Base-by-base conservation (phyloP, 2,329 filamentous ascomycete genomes). In the Beauveria sp. region DNA sequence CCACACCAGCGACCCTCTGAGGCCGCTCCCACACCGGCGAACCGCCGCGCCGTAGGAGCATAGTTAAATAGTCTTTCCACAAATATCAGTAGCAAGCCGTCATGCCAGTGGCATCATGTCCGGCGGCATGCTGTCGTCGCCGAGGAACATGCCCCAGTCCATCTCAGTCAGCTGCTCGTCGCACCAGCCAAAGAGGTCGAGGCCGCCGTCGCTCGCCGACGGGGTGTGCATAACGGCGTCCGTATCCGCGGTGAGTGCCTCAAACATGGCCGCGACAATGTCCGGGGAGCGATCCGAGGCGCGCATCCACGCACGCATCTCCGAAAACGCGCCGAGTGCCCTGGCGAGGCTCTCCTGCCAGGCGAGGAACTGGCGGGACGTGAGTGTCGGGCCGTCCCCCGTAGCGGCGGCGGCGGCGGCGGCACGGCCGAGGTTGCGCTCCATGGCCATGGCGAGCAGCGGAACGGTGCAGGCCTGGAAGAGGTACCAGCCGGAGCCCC, bases 391-490 rank as follows among this genome's bases (percentile, higher is more conserved):
- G 10, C 54, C 26, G 12, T 12, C 34, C 26, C n/a, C 55, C 3
- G 31, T 28, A 7, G n/a, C 7, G 40, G 26, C 7, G 4, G 26
- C 7, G 4, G 40, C 18, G 14, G 64, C 43, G 45, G 52, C 20
- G 18, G 58, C 60, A 38, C 53, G 55, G 38, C 60, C 40, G 57
- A 67, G 63, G 42, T 65, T 67, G 34, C 60, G 63, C 31, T 71
- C 68, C 28, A 71, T 68, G 24, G 70, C 67, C 34, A 72, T 67
- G 38, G 68, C 66, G 18, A 73, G 64, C 2, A 72, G 62, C 10
- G 69, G 70, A 2, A 72, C 69, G 53, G 69, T 70, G 52, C 69
- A 71, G 5, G 70, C 70, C 55, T 72, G 70, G 62, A 73, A 73
- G 8, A 73, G 67, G 50, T 72, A 72, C 71, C 70, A 72, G 1